phyloP scores from a whole-genome alignment of 2,329 filamentous ascomycete genomes.

The Graphiopsis chlorocephala region DNA sequence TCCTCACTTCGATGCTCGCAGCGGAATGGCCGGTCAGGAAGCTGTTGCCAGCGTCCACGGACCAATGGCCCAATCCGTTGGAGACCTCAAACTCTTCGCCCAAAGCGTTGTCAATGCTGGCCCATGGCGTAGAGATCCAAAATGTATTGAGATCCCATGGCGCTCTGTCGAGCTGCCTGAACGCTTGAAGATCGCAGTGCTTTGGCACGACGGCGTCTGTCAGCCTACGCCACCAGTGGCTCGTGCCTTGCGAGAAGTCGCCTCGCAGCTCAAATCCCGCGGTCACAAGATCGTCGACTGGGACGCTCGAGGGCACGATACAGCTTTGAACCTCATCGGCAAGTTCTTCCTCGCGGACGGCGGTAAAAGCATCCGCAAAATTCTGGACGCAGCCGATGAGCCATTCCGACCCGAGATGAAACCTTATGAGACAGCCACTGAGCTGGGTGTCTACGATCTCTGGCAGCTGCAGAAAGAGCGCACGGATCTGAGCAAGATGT shows the following conservation, averaged over 20 bases:
- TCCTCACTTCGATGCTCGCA: constrained; percentile 53
- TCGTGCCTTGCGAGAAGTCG: constrained; percentile 56
- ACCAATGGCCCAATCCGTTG: constrained; percentile 56
- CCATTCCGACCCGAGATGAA: constrained; percentile 51
- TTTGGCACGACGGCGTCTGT: constrained; percentile 60
- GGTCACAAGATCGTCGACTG: constrained; percentile 58
- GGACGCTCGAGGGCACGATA: constrained; percentile 52
- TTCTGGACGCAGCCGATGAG: constrained; percentile 42
- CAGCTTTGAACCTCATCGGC: constrained; percentile 49
- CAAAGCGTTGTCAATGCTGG: constrained; percentile 43
- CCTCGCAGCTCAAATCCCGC: constrained; percentile 50
- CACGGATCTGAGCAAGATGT: constrained; percentile 40
- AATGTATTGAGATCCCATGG: constrained; percentile 55
- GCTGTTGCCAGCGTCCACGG: constrained; percentile 63
- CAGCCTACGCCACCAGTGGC: constrained; percentile 59
- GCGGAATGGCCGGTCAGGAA: constrained; percentile 64
- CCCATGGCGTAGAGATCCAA: constrained; percentile 54
- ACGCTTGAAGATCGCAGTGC: constrained; percentile 59
- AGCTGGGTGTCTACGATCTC: constrained; percentile 43
- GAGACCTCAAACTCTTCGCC: constrained; percentile 48
- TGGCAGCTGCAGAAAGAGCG: constrained; percentile 51
- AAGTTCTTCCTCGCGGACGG: constrained; percentile 52
- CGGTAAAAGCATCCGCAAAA: constrained; percentile 45
- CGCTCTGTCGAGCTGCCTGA: constrained; percentile 40
- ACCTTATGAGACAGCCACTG: constrained; percentile 42